A percentile compares a stretch with the other conserved stretches of the same genome.
phyloP scores from a whole-genome alignment of 2,329 filamentous ascomycete species.

The Xylaria sp. region DNA sequence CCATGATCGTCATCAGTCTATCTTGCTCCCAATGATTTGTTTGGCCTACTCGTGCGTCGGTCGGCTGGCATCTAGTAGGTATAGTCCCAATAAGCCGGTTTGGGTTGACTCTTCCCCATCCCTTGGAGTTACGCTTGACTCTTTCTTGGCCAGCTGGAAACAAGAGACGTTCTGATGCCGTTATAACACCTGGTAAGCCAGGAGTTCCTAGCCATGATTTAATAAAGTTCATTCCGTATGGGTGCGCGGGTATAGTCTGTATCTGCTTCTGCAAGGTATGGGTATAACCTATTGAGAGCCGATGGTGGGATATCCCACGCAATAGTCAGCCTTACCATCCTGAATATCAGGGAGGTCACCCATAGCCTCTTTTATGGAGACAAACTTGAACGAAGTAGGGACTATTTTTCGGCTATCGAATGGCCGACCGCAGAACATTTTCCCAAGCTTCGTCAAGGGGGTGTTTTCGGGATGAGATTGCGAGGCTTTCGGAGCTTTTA shows the following conservation, averaged over 20 bases:
- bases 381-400: conserved; percentile 69
- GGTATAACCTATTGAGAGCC: conserved; percentile 58
- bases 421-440: conserved; percentile 66
- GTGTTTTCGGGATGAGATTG: conserved; percentile 67
- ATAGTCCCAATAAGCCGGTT: conserved; percentile 70
- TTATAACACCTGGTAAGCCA: conserved; percentile 25
- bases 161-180: conserved; percentile 30
- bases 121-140: conserved; percentile 48
- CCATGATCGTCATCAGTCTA: conserved; percentile 71
- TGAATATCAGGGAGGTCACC: conserved; percentile 71
- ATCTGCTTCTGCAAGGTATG: conserved; percentile 59
- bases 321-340: conserved; percentile 70
- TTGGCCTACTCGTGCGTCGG: conserved; percentile 66
- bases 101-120: conserved; percentile 65
- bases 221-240: conserved; percentile 64
- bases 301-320: conserved; percentile 75
- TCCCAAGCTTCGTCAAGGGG: conserved; percentile 60
- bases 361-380: conserved; percentile 65
- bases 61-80: conserved; percentile 62
- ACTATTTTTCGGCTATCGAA: conserved; percentile 65
- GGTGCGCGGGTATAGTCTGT: conserved; percentile 68
- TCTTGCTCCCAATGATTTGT: conserved; percentile 74
- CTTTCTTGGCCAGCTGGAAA: conserved; percentile 39
- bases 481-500: conserved; percentile 66
- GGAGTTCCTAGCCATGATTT: conserved; percentile 55